Base-by-base conservation (phyloP, 2,329 filamentous ascomycete species). In the Colletotrichum sp. region DNA sequence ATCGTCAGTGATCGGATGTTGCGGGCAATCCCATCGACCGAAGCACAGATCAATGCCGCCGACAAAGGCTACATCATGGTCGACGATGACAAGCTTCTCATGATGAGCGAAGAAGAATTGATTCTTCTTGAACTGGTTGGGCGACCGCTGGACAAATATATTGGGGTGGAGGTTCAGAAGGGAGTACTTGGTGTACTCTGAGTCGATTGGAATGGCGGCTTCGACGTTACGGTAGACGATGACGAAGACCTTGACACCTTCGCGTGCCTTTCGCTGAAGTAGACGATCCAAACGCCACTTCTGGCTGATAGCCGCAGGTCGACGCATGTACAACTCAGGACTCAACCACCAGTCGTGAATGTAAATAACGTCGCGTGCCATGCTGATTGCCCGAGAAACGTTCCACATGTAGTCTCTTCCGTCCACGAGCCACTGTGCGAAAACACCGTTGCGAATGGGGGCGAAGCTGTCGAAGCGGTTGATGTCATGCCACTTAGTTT, bases 341-440 rank as follows among this genome's bases (percentile, higher is more conserved):
- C 95, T 98, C 55, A 99, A 87, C 97, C 97, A 99, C 97, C 97
- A 99, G 84, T 99, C 97, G 83, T 99, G 97, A 77, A 99, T 99
- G 85, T 99, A 99, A 80, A 99, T 96, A 77, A 99, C 96, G 86
- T 99, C 97, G 81, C 95, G 95, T 10, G 97, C 97, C 92, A 98
- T 98, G 82, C 95, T 97, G 81, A 99, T 98, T 15, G 97, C 97
- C 78, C 96, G 92, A 13, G 96, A 99, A 9, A 99, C 96, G 83
- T 98, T 98, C 97, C 97, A 99, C 96, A 99, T 99, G 87, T 99
- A 98, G 83, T 99, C 97, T 79, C 97, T 92, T 18, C 95, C 97
- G 84, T 99, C 97, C 1, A 99, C 96, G 10, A 99, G 91, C 96
- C 96, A 99, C 82, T 98, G 96, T 3, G 96, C 96, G 85, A 96